Percentiles rank a stretch among this genome's conserved stretches.
phyloP scores from a whole-genome alignment of 306 rosid species.

The Lithocarpus polystachyus region DNA sequence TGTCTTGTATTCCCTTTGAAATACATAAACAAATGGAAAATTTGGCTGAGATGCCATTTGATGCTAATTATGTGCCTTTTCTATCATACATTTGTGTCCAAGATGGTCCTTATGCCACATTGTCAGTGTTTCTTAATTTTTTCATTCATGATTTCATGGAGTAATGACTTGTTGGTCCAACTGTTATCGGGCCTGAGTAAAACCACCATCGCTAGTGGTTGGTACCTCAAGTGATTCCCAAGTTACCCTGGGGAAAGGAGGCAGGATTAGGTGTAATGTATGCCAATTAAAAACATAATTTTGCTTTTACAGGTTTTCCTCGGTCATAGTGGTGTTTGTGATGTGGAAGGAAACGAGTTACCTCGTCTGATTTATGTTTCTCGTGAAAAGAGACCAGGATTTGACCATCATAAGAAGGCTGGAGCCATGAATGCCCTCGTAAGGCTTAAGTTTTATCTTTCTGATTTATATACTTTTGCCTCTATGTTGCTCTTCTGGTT shows the following conservation, averaged over 20 bases:
- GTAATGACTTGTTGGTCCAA: neutral
- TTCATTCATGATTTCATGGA: neutral
- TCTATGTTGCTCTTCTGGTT: neutral
- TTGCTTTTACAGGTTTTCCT: conserved; percentile 64
- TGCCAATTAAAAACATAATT: neutral
- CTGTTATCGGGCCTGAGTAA: neutral
- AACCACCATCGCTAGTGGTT: neutral
- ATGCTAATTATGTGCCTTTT: neutral
- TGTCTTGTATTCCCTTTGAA: neutral
- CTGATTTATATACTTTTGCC: neutral
- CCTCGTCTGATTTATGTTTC: conserved; percentile 91
- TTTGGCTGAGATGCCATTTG: neutral
- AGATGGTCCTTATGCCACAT: neutral
- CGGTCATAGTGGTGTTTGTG: conserved; percentile 78
- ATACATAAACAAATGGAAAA: neutral
- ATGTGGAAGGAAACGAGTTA: conserved; percentile 81
- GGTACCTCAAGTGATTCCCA: neutral
- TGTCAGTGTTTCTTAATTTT: neutral
- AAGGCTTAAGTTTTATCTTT: conserved; percentile 19
- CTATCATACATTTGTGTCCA: neutral
- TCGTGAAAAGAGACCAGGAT: conserved; percentile 96
- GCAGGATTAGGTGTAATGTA: neutral
- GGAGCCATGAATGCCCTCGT: conserved; percentile 98
- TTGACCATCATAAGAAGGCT: conserved; percentile 95
- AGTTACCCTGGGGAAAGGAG: conserved; percentile 1